Evolutionary conservation across 768 basidiomycete species (phyloP).

Genomic region (Boletus patriciae): DNA sequence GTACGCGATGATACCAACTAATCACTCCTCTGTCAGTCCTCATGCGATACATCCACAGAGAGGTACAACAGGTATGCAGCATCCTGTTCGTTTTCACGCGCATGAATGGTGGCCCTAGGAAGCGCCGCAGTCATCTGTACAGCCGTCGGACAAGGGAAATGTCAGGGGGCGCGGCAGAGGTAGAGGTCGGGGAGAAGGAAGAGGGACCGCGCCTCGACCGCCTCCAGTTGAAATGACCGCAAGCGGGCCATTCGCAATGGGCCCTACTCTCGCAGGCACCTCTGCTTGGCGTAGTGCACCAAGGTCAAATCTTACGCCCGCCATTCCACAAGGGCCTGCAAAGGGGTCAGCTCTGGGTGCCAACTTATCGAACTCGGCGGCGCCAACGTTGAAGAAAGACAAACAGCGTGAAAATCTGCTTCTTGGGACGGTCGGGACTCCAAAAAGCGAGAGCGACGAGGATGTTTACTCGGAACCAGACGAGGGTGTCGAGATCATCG

Average conservation of each 20-base stretch:
- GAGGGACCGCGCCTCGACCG: conserved; percentile 44
- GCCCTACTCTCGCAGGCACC: conserved; percentile 67
- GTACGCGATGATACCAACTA: conserved; percentile 45
- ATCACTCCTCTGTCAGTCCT: conserved; percentile 3
- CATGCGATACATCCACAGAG: conserved; percentile 40
- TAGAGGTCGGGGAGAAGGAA: conserved; percentile 54
- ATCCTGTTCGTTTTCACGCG: not conserved
- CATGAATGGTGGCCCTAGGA: conserved; percentile 42
- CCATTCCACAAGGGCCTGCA: conserved; percentile 40
- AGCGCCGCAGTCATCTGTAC: conserved; percentile 36
- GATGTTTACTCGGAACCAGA: conserved; percentile 86
- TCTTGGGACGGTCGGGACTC: conserved; percentile 24
- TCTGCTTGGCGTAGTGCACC: conserved; percentile 50
- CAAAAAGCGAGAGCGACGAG: conserved; percentile 47
- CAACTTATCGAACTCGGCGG: conserved; percentile 49
- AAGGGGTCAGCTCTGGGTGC: conserved; percentile 45
- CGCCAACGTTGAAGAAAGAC: conserved; percentile 52
- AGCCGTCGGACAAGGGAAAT: conserved; percentile 41
- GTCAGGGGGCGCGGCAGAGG: conserved; percentile 50
- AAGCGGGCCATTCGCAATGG: conserved; percentile 86
- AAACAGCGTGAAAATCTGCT: conserved; percentile 32
- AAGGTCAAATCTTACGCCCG: conserved; percentile 57
- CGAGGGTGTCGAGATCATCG: conserved; percentile 83
- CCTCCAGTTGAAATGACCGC: conserved; percentile 74
- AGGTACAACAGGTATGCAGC: conserved; percentile 61